A percentile compares a stretch with the other conserved stretches of the same genome.
Conservation (phyloP, 2,329 filamentous ascomycete genomes). For the Dryadomyces quercus-mongolicae region DNA sequence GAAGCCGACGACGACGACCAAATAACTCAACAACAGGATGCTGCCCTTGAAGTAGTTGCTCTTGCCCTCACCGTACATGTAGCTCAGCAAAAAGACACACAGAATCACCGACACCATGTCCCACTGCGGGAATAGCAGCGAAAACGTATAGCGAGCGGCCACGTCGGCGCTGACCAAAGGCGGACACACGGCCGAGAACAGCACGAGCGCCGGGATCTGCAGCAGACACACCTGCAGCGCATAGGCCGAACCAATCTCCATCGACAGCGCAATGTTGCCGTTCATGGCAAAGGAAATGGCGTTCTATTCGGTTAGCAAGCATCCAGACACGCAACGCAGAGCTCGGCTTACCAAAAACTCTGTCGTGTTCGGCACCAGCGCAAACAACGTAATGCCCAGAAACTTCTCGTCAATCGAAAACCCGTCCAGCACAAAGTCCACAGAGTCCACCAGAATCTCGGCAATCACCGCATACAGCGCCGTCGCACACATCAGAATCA, state of each 20-base stretch:
- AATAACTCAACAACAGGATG: constrained; percentile 82
- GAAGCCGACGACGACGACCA: constrained; percentile 86
- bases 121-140: constrained; percentile 94
- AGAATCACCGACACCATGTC: constrained; percentile 96
- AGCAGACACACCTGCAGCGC: constrained; percentile 91
- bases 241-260: constrained; percentile 98
- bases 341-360: constrained; percentile 68
- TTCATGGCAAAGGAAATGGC: constrained; percentile 99
- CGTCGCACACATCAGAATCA: constrained; percentile 82
- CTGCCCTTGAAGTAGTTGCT: constrained; percentile 99
- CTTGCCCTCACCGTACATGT: constrained; percentile 97
- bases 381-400: constrained; percentile 90
- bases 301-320: constrained; percentile 43
- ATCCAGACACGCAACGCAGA: background rate
- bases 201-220: constrained; percentile 83
- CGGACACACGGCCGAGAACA: constrained; percentile 70
- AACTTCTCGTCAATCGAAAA: constrained; percentile 95
- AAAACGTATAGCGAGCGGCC: constrained; percentile 54
- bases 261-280: constrained; percentile 93
- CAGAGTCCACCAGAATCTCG: constrained; percentile 91
- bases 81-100: constrained; percentile 90
- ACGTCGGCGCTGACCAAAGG: constrained; percentile 22
- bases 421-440: constrained; percentile 87
- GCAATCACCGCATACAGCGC: constrained; percentile 92
- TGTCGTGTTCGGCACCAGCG: constrained; percentile 93